Base-by-base conservation (phyloP, 108 stramenopile genomes). In the Heterococcus sp. region DNA sequence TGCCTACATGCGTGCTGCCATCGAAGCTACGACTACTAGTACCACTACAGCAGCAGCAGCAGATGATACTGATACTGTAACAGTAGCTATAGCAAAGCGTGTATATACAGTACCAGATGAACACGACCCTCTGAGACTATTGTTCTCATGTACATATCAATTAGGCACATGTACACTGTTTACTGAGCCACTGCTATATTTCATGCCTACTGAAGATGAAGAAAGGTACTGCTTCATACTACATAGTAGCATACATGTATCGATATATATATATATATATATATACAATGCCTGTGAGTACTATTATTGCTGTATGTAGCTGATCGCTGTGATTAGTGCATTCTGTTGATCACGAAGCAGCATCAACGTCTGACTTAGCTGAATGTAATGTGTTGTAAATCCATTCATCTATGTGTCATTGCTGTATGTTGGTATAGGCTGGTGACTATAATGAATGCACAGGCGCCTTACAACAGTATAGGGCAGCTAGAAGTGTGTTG, bases 151-250 rank as follows among this genome's bases (percentile, higher is more conserved):
- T 8, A 81, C 79, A 1, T 71, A 81, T 11, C 72, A 81, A n/a
- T 66, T 81, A 37, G 79, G 79, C 31, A 72, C 36, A 38, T 65
- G 72, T 30, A 81, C 79, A 3, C 65, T 81, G 31, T 81, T 81
- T 65, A 81, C 72, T 3, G 79, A 81, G 14, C 79, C 79, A 5
- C 40, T 81, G 32, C 71, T 81, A 0, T 81, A 81, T 66, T 65
- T 81, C 71, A 72, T 72, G 70, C 38, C 32, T 2, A 81, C 79
- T 21, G 79, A 81, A 72, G 77, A 58, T 21, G 46, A 58, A 14
- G 46, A 58, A 8, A 58, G 46, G 46, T 58, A 21, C 8, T 8
- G 46, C 8, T 58, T 14, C 46, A 58, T 8, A 58, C 46, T 21
- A 14, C n/a, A n/a, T n/a, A 21, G 21, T 14, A 58, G 46, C 46